These are phyloP conservation scores for Suhomyces xylopsoci DNA, from an alignment of 805 yeast species.

Conservation along the genomic window DNA sequence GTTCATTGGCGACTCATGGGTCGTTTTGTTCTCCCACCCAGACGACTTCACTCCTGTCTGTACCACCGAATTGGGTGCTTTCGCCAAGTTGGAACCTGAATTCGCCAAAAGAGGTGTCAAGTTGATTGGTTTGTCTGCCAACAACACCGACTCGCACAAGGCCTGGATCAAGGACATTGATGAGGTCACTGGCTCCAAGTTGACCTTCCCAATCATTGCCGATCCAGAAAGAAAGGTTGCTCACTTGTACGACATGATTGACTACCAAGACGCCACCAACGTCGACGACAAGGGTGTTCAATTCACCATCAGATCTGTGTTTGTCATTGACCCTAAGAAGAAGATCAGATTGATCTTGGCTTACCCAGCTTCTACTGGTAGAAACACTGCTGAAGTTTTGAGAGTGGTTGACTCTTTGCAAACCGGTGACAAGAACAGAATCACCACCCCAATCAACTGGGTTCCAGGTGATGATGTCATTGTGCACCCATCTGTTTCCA, in stretches of 20 bases:
- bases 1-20: slow-evolving; percentile 83
- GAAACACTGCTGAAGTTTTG: slow-evolving; percentile 89
- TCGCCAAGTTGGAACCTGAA: slow-evolving; percentile 84
- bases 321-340: slow-evolving; percentile 85
- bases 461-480: slow-evolving; percentile 85
- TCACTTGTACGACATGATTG: slow-evolving; percentile 81
- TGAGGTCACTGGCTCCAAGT: slow-evolving; percentile 73
- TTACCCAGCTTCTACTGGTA: slow-evolving; percentile 92
- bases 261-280: slow-evolving; percentile 77
- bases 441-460: slow-evolving; percentile 94
- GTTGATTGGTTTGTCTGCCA: slow-evolving; percentile 87
- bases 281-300: slow-evolving; percentile 65
- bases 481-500: slow-evolving; percentile 81
- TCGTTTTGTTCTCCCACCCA: slow-evolving; percentile 87
- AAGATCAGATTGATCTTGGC: slow-evolving; percentile 82
- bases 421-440: slow-evolving; percentile 75
- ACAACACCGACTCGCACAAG: slow-evolving; percentile 73
- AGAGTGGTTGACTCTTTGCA: slow-evolving; percentile 89
- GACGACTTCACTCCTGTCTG: slow-evolving; percentile 97
- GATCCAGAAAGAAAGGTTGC: slow-evolving; percentile 85
- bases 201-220: slow-evolving; percentile 87
- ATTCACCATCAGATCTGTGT: slow-evolving; percentile 89
- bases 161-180: slow-evolving; percentile 91
- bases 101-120: slow-evolving; percentile 81
- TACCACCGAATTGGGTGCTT: slow-evolving; percentile 94